Evolutionary conservation across 1,139 yeast species (phyloP), one percentile per base, ranked within the genome.

Genomic region (Zygosaccharomyces pseudobailii): DNA sequence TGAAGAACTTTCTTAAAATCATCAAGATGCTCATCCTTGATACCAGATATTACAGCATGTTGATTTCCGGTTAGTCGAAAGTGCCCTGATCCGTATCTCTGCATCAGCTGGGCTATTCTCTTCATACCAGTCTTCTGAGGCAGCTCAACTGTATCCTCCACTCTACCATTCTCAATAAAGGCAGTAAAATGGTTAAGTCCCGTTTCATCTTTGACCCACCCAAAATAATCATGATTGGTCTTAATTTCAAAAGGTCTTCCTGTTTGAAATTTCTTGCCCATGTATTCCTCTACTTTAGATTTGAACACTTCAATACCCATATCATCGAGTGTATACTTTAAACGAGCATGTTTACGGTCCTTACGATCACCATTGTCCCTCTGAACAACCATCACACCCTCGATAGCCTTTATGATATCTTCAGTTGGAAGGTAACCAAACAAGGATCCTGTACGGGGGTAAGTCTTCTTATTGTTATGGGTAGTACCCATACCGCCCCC

Each of bases 401-500:
- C 97, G 68, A 96, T 87, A 17, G 82, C 96, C 52, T 78, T 71
- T 51, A 81, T 82, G 46, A 87, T 76, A 66, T 88, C 78, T 45
- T 84, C 90, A 52, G 74, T 75, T 6, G 80, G 57, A 44, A 84
- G 80, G 63, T 71, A 92, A 31, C 97, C 98, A 57, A 90, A 78
- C 70, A 82, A 71, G 21, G 95, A 83, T 52, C 96, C 97, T 13
- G 95, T 80, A 72, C 97, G 80, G 59, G 98, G 98, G 63, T 92
- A 92, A 0, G 98, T 92, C 76, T 90, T 92, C 65, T 85, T 85
- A 73, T 92, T 92, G 75, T 90, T 90, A 70, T 92, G 98, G 30
- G 97, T 92, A 35, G 95, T 79, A 61, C 97, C 98, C 97, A 92
- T 90, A 76, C 97, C 98, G 73, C 97, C 98, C 68, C 97, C 98